Evolutionary conservation across 257 asterid genomes (phyloP).

Genomic region (Marsdenia floribunda): DNA sequence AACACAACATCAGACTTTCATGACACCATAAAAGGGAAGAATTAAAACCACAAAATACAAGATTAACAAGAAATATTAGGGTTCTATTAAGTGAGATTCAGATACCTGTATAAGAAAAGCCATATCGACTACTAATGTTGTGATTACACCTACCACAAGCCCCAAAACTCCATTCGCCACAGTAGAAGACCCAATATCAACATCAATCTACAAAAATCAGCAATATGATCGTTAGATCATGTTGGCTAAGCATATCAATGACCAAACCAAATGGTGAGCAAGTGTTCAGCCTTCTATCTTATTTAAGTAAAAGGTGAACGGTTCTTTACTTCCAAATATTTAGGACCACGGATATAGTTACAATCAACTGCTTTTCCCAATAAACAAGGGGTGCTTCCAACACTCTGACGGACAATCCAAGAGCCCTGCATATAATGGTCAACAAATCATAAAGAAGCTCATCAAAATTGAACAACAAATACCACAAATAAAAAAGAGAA

Average conservation of each 20-base stretch:
- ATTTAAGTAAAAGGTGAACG: slow-evolving; percentile 7
- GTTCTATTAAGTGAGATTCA: slow-evolving; percentile 11
- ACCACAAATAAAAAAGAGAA: background rate
- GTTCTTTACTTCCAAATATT: slow-evolving; percentile 68
- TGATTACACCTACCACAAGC: slow-evolving; percentile 86
- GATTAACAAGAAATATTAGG: background rate
- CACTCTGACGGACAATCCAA: slow-evolving; percentile 99
- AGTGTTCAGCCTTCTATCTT: background rate
- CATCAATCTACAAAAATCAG: slow-evolving; percentile 60
- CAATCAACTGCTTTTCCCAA: slow-evolving; percentile 97
- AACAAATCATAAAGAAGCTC: background rate
- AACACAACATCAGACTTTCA: background rate
- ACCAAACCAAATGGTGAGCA: background rate
- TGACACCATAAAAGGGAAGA: background rate
- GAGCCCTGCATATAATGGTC: slow-evolving; percentile 59
- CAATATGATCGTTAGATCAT: background rate
- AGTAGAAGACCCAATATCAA: slow-evolving; percentile 94
- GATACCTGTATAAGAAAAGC: slow-evolving; percentile 98
- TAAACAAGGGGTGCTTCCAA: slow-evolving; percentile 97
- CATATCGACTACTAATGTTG: slow-evolving; percentile 93
- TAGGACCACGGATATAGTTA: slow-evolving; percentile 82
- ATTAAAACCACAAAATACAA: background rate
- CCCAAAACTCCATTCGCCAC: slow-evolving; percentile 99
- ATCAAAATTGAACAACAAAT: background rate
- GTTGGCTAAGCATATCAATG: background rate